These are phyloP conservation scores for Colletotrichum viniferum DNA, from an alignment of 2,329 filamentous ascomycete genomes.

Conservation along the genomic window DNA sequence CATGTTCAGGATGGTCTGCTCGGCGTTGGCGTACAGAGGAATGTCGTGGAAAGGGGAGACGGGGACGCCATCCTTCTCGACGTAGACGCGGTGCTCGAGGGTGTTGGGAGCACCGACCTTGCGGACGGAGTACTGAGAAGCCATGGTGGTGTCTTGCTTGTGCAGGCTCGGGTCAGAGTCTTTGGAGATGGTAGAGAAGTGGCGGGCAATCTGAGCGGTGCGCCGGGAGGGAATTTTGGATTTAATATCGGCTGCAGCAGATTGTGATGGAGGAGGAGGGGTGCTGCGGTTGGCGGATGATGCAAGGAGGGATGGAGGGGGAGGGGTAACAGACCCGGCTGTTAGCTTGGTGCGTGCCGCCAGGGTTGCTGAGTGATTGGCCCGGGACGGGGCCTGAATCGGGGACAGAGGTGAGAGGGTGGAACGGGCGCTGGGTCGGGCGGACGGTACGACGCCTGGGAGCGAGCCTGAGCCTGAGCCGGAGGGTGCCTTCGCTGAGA, in stretches of 20 bases:
- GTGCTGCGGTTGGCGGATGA: slow-evolving; percentile 24
- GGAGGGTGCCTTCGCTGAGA: not conserved
- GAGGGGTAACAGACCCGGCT: slow-evolving; percentile 29
- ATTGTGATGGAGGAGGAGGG: slow-evolving; percentile 10
- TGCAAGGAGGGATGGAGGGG: slow-evolving; percentile 33
- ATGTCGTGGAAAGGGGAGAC: slow-evolving; percentile 98
- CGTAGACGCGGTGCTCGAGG: slow-evolving; percentile 94
- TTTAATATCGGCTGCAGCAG: slow-evolving; percentile 20
- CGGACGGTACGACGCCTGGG: slow-evolving; percentile 8
- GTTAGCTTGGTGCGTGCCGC: slow-evolving; percentile 28
- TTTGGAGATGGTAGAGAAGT: slow-evolving; percentile 47
- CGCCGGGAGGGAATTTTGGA: slow-evolving; percentile 54
- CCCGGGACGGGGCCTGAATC: slow-evolving; percentile 23
- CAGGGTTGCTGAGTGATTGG: slow-evolving; percentile 35
- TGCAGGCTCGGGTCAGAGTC: slow-evolving; percentile 23
- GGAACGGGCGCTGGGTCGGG: slow-evolving; percentile 18
- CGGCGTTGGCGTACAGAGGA: slow-evolving; percentile 94
- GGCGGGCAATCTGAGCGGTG: slow-evolving; percentile 60
- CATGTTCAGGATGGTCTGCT: slow-evolving; percentile 98
- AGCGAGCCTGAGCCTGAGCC: not conserved
- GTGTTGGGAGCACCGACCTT: slow-evolving; percentile 92
- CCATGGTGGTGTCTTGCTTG: slow-evolving; percentile 49
- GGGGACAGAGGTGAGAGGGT: slow-evolving; percentile 18
- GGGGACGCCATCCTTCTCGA: slow-evolving; percentile 95
- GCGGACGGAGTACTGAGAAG: slow-evolving; percentile 75